phyloP scores from a whole-genome alignment of 1,284 basidiomycete genomes.

The Leccinum solheimii region DNA sequence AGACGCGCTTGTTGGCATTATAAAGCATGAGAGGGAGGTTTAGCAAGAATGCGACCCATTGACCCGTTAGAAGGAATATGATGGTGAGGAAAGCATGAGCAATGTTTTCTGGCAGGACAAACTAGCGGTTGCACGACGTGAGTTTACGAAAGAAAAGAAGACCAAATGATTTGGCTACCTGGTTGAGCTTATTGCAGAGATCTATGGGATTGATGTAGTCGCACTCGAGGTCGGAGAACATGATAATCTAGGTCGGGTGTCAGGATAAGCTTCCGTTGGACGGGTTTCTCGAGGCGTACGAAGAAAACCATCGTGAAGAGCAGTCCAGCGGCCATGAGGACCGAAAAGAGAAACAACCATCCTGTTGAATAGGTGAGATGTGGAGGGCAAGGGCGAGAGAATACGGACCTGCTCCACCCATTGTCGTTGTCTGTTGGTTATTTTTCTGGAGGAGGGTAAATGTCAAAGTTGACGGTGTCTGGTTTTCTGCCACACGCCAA shows the following conservation, averaged over 20 bases:
- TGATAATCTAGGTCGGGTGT: conserved; percentile 79
- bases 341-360: conserved; percentile 93
- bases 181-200: conserved; percentile 99
- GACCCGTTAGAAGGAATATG: conserved; percentile 90
- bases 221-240: conserved; percentile 98
- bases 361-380: conserved; percentile 46
- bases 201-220: conserved; percentile 99
- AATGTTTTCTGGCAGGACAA: conserved; percentile 95
- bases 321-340: conserved; percentile 89
- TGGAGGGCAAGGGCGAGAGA: background rate
- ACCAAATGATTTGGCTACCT: conserved; percentile 51
- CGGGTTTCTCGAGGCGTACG: conserved; percentile 54
- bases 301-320: conserved; percentile 99
- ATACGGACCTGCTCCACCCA: conserved; percentile 33
- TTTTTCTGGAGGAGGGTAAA: background rate
- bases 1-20: conserved; percentile 91
- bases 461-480: background rate
- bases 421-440: conserved; percentile 4
- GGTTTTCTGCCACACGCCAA: conserved; percentile 34
- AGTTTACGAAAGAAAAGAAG: background rate
- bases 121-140: conserved; percentile 51
- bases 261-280: background rate
- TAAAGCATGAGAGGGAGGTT: conserved; percentile 90
- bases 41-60: conserved; percentile 93
- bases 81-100: conserved; percentile 90